phyloP scores from a whole-genome alignment of 2,329 filamentous ascomycete genomes.

The Colletotrichum acutatum region DNA sequence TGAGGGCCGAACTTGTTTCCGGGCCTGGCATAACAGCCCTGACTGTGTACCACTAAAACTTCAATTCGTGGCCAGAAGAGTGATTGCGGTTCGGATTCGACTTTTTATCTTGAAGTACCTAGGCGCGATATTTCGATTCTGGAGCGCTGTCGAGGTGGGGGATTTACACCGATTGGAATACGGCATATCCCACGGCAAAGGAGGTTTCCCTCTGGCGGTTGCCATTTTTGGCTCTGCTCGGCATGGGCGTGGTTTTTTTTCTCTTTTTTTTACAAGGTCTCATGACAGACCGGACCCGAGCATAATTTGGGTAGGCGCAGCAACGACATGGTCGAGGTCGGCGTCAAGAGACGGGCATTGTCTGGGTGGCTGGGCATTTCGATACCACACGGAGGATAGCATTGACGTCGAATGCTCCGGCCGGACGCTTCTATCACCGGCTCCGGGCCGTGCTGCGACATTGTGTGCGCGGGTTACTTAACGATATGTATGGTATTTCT shows the following conservation, averaged over 20 bases:
- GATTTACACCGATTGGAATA: not conserved
- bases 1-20: slow-evolving; percentile 11
- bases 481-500: slow-evolving; percentile 33
- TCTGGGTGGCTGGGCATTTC: slow-evolving; percentile 32
- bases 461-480: slow-evolving; percentile 25
- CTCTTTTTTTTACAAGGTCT: slow-evolving; percentile 24
- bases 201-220: not conserved
- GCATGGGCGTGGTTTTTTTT: slow-evolving; percentile 9
- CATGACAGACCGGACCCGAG: slow-evolving; percentile 27
- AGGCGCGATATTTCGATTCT: slow-evolving; percentile 21
- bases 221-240: not conserved
- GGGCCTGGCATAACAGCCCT: not conserved
- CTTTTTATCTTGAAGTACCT: not conserved
- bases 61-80: slow-evolving; percentile 27
- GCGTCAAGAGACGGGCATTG: slow-evolving; percentile 41
- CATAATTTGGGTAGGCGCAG: slow-evolving; percentile 64
- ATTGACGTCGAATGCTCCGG: slow-evolving; percentile 32
- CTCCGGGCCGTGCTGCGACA: slow-evolving; percentile 33
- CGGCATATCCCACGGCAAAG: not conserved
- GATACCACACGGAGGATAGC: slow-evolving; percentile 36
- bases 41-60: slow-evolving; percentile 27
- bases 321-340: slow-evolving; percentile 60
- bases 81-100: slow-evolving; percentile 24
- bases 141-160: not conserved
- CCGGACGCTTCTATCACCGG: slow-evolving; percentile 25